Conservation (phyloP, 805 yeast genomes). For the Hanseniaspora nectarophila region DNA sequence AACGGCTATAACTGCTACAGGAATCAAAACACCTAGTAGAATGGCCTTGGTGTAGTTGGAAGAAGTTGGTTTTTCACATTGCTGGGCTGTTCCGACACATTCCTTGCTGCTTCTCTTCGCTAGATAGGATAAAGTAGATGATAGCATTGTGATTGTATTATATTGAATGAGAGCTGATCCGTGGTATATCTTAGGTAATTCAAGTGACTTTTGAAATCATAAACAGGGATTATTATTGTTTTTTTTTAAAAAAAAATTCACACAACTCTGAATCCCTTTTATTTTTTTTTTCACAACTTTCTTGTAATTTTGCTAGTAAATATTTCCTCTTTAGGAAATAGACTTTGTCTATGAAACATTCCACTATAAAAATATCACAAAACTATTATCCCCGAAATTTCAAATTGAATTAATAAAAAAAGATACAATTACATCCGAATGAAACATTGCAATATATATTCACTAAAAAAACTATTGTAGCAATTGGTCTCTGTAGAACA, state of each 20-base stretch:
- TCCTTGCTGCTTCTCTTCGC: constrained; percentile 1
- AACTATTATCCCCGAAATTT: too few species aligned
- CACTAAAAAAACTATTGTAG: constrained; percentile 34
- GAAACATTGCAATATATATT: not conserved
- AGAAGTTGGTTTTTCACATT: constrained; percentile 15
- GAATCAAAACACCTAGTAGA: constrained; percentile 9
- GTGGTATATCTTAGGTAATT: too few species aligned
- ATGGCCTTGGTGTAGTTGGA: constrained; percentile 9
- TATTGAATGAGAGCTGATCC: not conserved
- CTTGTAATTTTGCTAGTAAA: too few species aligned
- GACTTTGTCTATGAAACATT: too few species aligned
- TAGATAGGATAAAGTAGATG: not conserved
- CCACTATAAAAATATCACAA: too few species aligned
- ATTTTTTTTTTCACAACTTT: too few species aligned
- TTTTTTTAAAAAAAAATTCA: too few species aligned
- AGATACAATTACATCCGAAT: not conserved
- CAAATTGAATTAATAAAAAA: too few species aligned
- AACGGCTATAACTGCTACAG: constrained; percentile 12
- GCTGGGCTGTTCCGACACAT: constrained; percentile 8
- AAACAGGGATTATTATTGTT: too few species aligned
- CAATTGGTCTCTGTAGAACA: constrained; percentile 73
- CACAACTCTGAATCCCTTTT: too few species aligned
- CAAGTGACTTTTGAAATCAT: too few species aligned
- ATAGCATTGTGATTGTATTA: not conserved
- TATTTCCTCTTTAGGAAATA: too few species aligned